Percentiles rank a stretch among this genome's conserved stretches.
Evolutionary conservation across 169 alveolate species (phyloP).

Genomic region (Babesia divergens): DNA sequence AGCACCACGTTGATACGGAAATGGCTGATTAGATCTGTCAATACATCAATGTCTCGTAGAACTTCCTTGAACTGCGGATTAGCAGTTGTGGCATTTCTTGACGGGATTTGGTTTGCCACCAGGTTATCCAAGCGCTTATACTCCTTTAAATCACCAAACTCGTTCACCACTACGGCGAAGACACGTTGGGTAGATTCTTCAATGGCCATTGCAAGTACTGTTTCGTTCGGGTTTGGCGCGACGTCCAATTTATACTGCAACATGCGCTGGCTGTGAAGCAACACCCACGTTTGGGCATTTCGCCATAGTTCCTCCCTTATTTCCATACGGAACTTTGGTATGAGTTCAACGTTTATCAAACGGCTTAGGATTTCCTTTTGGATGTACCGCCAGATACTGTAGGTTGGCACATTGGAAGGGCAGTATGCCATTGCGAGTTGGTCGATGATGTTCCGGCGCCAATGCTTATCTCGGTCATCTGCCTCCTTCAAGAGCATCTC

Average conservation of each 20-base stretch:
- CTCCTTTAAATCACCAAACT: slow-evolving; percentile 37
- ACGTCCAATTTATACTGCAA: slow-evolving; percentile 52
- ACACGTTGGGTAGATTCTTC: slow-evolving; percentile 14
- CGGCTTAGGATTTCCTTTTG: slow-evolving; percentile 26
- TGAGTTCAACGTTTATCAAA: slow-evolving; percentile 44
- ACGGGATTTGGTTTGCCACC: slow-evolving; percentile 1
- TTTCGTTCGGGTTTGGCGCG: slow-evolving; percentile 19
- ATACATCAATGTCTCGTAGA: not conserved
- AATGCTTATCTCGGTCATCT: slow-evolving; percentile 60
- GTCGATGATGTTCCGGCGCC: slow-evolving; percentile 65
- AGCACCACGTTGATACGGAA: slow-evolving; percentile 9
- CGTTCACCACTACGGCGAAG: slow-evolving; percentile 22
- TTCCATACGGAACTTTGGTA: slow-evolving; percentile 57
- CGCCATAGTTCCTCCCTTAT: slow-evolving; percentile 38
- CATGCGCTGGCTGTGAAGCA: slow-evolving; percentile 50
- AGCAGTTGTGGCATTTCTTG: not conserved
- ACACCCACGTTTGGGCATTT: slow-evolving; percentile 42
- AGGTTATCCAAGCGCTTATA: slow-evolving; percentile 16
- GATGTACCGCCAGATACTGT: slow-evolving; percentile 45
- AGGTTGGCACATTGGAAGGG: slow-evolving; percentile 26
- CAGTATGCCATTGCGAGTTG: slow-evolving; percentile 54
- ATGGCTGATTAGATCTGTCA: not conserved
- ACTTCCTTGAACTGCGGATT: slow-evolving; percentile 24
- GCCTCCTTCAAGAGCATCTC: slow-evolving; percentile 47
- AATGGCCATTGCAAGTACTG: slow-evolving; percentile 21